Conservation (phyloP, 495 filamentous ascomycete species). For the Thozetella sp. region DNA sequence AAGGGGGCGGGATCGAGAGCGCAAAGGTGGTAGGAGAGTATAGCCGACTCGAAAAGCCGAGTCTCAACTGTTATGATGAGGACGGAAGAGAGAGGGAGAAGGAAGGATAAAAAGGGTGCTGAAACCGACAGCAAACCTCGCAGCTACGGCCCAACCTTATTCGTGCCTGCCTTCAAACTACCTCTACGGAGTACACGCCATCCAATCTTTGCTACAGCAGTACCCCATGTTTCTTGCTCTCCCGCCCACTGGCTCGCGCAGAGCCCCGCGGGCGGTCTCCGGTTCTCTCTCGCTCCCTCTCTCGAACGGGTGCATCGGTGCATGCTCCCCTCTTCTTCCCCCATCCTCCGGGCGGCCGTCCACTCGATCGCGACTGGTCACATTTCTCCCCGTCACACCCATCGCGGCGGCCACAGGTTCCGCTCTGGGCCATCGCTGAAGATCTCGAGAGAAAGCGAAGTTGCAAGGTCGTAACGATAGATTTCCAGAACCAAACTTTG, state of each 20-base stretch:
- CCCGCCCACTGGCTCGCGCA: background rate
- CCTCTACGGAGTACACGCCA: too few relatives aligned
- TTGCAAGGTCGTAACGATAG: constrained; percentile 14
- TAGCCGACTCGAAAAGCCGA: background rate
- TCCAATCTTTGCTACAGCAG: too few relatives aligned
- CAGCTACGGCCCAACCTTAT: background rate
- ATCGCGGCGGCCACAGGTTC: background rate
- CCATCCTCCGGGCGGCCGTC: background rate
- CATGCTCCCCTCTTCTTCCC: background rate
- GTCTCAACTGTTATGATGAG: too few relatives aligned
- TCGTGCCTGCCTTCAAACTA: background rate
- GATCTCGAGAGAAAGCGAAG: constrained; percentile 11
- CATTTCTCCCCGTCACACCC: too few relatives aligned
- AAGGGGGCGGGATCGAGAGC: too few relatives aligned
- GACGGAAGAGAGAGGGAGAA: background rate
- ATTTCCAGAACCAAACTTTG: background rate
- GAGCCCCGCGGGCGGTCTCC: too few relatives aligned
- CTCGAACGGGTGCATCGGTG: too few relatives aligned
- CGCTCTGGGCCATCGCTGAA: background rate
- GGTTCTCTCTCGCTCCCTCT: too few relatives aligned
- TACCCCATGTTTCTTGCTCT: background rate
- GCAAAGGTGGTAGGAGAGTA: background rate
- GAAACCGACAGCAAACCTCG: background rate
- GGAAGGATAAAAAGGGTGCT: background rate
- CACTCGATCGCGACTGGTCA: background rate